Base-by-base conservation (phyloP, 768 basidiomycete genomes). In the Lactifluus rugatus region DNA sequence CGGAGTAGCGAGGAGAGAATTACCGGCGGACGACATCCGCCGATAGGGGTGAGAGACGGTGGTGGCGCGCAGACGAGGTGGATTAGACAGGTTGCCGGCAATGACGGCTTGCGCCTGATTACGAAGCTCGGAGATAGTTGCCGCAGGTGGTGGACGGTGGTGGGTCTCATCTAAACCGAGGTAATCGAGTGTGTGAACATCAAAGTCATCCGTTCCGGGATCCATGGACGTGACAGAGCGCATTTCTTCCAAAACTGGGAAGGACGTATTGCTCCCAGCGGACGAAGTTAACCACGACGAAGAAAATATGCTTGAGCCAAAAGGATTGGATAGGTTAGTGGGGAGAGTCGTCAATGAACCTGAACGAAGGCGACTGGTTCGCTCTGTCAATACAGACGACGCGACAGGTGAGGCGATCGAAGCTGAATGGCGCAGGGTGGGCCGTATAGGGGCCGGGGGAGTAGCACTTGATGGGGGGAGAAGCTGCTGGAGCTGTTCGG, bases 21-120 rank as follows among this genome's bases (percentile, higher is more conserved):
- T 74, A n/a, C 77, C 71, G 17, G 75, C 76, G 48, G 82, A 76
- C 56, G 85, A 75, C 62, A 86, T 77, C 53, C 77, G 74, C 61
- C 89, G 82, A 70, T 93, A 93, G n/a, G 92, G 89, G 68, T 90
- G 87, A 13, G 93, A 95, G 16, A 97, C 93, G 1, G 93, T 97
- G 67, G 81, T 93, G 16, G 93, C 93, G 9, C 93, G 84, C 69
- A 84, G 73, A 60, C 93, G 81, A 52, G 89, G 82, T 17, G 87
- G 88, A 64, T 85, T 84, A 54, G 81, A 83, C 45, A 93, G 74
- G 66, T 88, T 89, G 51, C 85, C 85, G 26, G 89, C 86, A 68
- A 94, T 91, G 37, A 89, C 93, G 46, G 88, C 87, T 71, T 93
- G 92, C 39, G 89, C 88, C 68, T 93, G 93, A 63, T 81, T 89